phyloP scores from a whole-genome alignment of 805 yeast genomes.

The Kluyveromyces starmeri region DNA sequence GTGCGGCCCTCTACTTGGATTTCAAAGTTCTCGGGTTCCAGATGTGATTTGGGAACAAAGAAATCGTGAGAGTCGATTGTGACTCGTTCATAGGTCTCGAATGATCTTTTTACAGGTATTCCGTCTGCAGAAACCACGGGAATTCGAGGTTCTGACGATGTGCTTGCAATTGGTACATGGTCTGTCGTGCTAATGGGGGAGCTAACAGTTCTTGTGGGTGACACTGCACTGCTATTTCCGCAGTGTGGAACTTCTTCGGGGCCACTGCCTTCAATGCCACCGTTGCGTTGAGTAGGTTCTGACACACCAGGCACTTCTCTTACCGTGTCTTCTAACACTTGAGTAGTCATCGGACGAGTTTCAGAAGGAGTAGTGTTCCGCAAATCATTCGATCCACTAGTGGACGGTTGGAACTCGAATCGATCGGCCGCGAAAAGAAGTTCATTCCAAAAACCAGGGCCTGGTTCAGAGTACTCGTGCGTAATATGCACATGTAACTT shows the following conservation, averaged over 20 bases:
- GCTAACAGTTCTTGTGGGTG: too few relatives aligned
- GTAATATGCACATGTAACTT: constrained; percentile 23
- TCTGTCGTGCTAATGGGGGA: too few relatives aligned
- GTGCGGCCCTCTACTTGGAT: background rate
- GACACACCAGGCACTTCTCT: too few relatives aligned
- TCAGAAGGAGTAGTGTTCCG: too few relatives aligned
- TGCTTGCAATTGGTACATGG: too few relatives aligned
- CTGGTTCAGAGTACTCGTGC: constrained; percentile 16
- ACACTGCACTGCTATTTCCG: too few relatives aligned
- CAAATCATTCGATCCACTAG: background rate
- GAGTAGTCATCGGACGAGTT: too few relatives aligned
- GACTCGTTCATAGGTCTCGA: constrained; percentile 1
- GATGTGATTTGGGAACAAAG: background rate
- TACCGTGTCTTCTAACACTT: too few relatives aligned
- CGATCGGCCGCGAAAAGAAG: constrained; percentile 15
- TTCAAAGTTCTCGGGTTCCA: constrained; percentile 2
- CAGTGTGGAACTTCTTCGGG: too few relatives aligned
- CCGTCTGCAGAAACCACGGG: background rate
- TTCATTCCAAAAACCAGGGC: constrained; percentile 25
- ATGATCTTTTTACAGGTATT: constrained; percentile 1
- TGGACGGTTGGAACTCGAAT: constrained; percentile 12
- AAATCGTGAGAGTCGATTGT: background rate
- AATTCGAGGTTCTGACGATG: background rate
- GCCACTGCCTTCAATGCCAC: too few relatives aligned
- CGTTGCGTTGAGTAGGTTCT: too few relatives aligned